Conservation (phyloP, 192 early-diverging fungal species). For the Jimgerdemannia flammicorona region DNA sequence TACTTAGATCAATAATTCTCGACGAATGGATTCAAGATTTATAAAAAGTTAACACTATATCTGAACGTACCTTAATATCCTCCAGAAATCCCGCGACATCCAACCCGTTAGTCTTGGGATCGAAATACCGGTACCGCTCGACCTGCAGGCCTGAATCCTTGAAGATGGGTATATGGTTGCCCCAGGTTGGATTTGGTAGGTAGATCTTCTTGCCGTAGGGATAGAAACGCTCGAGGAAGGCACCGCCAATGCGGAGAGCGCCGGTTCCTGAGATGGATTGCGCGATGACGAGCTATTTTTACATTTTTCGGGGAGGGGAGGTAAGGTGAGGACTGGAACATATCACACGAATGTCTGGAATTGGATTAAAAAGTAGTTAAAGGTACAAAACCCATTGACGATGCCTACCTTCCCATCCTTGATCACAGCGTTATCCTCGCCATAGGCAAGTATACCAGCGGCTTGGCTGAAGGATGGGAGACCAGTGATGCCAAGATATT, state of each 20-base stretch:
- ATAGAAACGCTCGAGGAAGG: slow-evolving; percentile 80
- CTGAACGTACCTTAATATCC: slow-evolving; percentile 67
- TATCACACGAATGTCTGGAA: neutral
- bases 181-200: slow-evolving; percentile 94
- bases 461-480: slow-evolving; percentile 78
- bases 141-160: slow-evolving; percentile 85
- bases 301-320: neutral
- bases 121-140: slow-evolving; percentile 90
- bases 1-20: too few species aligned
- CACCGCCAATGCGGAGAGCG: slow-evolving; percentile 90
- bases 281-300: slow-evolving; percentile 63
- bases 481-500: slow-evolving; percentile 96
- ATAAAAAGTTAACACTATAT: neutral
- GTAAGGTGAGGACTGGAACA: neutral
- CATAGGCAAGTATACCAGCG: slow-evolving; percentile 84
- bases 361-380: too few species aligned
- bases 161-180: slow-evolving; percentile 96
- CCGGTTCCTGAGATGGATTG: slow-evolving; percentile 99
- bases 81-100: slow-evolving; percentile 90
- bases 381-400: too few species aligned
- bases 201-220: slow-evolving; percentile 82
- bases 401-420: slow-evolving; percentile 56
- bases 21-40: too few species aligned
- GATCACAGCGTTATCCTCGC: slow-evolving; percentile 65
- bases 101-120: slow-evolving; percentile 88